Conservation (phyloP, 1,139 yeast genomes). For the Protomyces arabidopsidicola region DNA sequence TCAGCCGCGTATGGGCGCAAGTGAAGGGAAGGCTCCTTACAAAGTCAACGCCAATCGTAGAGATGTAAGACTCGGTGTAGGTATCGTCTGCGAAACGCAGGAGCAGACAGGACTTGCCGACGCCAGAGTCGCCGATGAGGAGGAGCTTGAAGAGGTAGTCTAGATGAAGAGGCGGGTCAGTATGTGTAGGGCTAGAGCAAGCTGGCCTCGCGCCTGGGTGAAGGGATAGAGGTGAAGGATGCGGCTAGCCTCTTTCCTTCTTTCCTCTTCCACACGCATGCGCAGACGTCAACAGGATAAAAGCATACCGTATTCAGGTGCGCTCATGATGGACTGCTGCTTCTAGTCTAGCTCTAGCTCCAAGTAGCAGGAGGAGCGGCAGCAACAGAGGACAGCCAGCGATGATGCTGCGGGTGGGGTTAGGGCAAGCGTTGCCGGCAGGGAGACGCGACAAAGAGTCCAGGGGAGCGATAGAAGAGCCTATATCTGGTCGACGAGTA, state of each 20-base stretch:
- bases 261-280: no score
- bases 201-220: no score
- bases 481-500: neutral
- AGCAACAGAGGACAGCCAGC: neutral
- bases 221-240: no score
- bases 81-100: constrained; percentile 96
- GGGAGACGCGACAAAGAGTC: neutral
- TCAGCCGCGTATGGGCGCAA: neutral
- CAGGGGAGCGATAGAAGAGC: neutral
- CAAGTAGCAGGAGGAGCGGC: no score
- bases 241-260: no score
- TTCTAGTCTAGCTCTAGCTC: no score
- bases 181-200: no score
- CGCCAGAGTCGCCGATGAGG: constrained; percentile 91
- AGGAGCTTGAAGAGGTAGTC: constrained; percentile 80
- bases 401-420: neutral
- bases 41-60: constrained; percentile 97
- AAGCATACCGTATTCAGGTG: neutral
- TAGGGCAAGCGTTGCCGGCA: neutral
- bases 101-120: constrained; percentile 91
- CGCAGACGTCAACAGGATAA: no score
- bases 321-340: neutral
- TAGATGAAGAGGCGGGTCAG: neutral
- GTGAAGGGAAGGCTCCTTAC: constrained; percentile 31
- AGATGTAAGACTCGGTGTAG: constrained; percentile 92